Conservation (phyloP, 179 eudicot species). For the Pouteria campechiana region DNA sequence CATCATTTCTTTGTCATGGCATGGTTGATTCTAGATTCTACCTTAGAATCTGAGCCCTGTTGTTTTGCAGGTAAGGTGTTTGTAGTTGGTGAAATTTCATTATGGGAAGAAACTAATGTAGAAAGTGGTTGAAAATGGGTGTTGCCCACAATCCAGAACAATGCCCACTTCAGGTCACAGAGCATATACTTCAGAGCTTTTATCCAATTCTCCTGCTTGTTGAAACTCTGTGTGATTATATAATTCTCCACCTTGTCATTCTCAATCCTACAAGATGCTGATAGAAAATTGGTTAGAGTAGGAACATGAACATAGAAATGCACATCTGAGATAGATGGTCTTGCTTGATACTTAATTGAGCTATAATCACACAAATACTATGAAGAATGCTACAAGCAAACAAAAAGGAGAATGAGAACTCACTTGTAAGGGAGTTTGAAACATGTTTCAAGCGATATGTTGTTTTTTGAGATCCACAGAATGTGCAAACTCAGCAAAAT, state of each 20-base stretch:
- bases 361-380: too few relatives aligned
- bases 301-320: too few relatives aligned
- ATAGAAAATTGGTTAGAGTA: too few relatives aligned
- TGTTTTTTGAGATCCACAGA: slow-evolving; percentile 73
- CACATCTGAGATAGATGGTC: too few relatives aligned
- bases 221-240: slow-evolving; percentile 94
- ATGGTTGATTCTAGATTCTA: too few relatives aligned
- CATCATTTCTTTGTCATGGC: too few relatives aligned
- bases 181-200: slow-evolving; percentile 95
- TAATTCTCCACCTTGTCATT: slow-evolving; percentile 74
- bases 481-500: slow-evolving; percentile 86
- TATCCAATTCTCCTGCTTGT: slow-evolving; percentile 89
- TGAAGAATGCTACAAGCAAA: neutral
- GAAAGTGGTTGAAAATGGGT: slow-evolving; percentile 86
- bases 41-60: too few relatives aligned
- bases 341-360: too few relatives aligned
- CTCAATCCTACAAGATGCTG: slow-evolving; percentile 82
- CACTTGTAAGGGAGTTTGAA: slow-evolving; percentile 94
- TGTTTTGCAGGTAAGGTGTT: too few relatives aligned
- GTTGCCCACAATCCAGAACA: slow-evolving; percentile 92
- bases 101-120: slow-evolving; percentile 24
- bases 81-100: slow-evolving; percentile 37
- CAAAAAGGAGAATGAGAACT: slow-evolving; percentile 10
- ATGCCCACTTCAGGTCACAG: slow-evolving; percentile 91
- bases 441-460: slow-evolving; percentile 74